phyloP scores from a whole-genome alignment of 176 grass and related monocot genomes.

The Aegilops umbellulata region DNA sequence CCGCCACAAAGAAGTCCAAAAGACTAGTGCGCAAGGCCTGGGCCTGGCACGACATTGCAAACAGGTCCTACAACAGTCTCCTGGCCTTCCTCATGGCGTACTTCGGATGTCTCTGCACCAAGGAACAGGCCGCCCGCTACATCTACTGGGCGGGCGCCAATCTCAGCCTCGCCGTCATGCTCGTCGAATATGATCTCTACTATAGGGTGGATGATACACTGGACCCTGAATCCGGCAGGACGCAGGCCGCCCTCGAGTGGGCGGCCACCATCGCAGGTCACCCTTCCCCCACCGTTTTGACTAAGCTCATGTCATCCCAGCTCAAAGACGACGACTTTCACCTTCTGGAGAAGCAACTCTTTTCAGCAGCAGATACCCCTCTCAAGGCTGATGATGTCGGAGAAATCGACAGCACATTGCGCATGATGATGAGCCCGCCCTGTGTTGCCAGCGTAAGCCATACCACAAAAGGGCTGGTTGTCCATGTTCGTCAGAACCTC shows the following conservation, averaged over 20 bases:
- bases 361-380: background rate
- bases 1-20: background rate
- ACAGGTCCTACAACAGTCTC: background rate
- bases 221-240: background rate
- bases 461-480: too few relatives aligned
- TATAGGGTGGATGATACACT: background rate
- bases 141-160: background rate
- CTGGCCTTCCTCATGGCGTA: background rate
- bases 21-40: background rate
- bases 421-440: background rate
- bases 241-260: background rate
- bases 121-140: background rate
- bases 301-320: background rate
- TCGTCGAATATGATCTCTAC: background rate
- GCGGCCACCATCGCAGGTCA: background rate
- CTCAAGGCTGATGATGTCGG: background rate
- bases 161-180: background rate
- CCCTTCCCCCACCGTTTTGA: background rate
- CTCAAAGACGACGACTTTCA: background rate
- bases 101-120: background rate
- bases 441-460: too few relatives aligned
- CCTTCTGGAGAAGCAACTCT: background rate
- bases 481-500: too few relatives aligned
- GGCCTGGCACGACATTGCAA: background rate
- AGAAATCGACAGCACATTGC: background rate